Evolutionary conservation across 75 land plant genomes (phyloP).

Genomic region (Larix kaempferi): DNA sequence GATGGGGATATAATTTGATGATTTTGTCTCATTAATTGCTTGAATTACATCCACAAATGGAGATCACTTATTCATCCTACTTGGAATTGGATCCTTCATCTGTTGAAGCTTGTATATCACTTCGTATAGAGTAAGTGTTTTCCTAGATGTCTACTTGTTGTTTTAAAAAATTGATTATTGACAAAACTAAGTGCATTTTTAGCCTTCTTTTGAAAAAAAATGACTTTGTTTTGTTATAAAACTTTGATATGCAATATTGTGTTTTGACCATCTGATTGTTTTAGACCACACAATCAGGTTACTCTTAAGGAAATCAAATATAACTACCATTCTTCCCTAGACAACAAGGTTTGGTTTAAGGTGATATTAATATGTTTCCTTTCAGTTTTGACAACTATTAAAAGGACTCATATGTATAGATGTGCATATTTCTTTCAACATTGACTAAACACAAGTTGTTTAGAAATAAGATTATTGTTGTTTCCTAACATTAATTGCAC

Average conservation of each 20-base stretch:
- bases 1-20: not conserved
- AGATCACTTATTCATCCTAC: conserved; percentile 80
- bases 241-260: not conserved
- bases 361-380: conserved; percentile 17
- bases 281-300: conserved; percentile 94
- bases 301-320: conserved; percentile 78
- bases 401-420: not conserved
- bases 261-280: conserved; percentile 6
- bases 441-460: not conserved
- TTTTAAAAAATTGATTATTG: too few relatives aligned
- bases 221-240: not conserved
- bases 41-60: conserved; percentile 63
- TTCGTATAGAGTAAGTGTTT: conserved; percentile 70
- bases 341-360: conserved; percentile 88
- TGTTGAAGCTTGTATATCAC: conserved; percentile 85
- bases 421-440: not conserved
- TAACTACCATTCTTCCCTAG: conserved; percentile 83
- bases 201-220: not conserved
- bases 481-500: not conserved
- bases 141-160: not conserved
- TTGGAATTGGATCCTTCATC: conserved; percentile 58
- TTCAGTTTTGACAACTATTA: not conserved
- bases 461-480: not conserved
- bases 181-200: not conserved
- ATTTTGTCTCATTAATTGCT: conserved; percentile 4